Conservation (phyloP, 768 basidiomycete genomes). For the Tulasnella sp. region DNA sequence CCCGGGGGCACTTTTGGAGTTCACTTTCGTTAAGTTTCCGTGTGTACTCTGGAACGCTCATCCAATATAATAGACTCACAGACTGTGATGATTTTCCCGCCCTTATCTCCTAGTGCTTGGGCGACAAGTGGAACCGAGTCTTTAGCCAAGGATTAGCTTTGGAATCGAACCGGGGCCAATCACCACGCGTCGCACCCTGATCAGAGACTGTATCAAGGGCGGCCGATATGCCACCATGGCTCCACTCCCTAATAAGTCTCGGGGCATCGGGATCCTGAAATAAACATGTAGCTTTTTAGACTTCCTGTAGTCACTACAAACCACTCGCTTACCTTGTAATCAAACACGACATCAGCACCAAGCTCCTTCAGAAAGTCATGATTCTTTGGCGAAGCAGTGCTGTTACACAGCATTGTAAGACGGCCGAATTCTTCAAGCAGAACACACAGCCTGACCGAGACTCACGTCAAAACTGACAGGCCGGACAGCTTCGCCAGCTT, state of each 20-base stretch:
- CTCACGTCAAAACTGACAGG: constrained; percentile 33
- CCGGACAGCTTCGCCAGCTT: constrained; percentile 36
- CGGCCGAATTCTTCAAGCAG: background rate
- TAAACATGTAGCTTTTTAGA: background rate
- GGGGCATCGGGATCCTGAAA: constrained; percentile 16
- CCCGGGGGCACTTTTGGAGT: background rate
- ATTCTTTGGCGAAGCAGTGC: constrained; percentile 34
- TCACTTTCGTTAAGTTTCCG: background rate
- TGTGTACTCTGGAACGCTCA: background rate
- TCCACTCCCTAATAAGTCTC: constrained; percentile 20
- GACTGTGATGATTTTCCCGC: constrained; percentile 1
- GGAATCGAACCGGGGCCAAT: background rate
- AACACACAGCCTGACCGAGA: background rate
- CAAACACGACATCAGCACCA: constrained; percentile 37
- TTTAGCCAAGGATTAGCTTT: background rate
- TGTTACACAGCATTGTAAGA: background rate
- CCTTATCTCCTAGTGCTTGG: background rate
- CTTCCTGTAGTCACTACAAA: background rate
- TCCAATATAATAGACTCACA: background rate
- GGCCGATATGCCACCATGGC: background rate
- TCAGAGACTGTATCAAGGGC: constrained; percentile 3
- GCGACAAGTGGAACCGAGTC: background rate
- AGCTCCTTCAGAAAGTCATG: constrained; percentile 29
- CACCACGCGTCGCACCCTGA: background rate
- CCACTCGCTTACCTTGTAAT: constrained; percentile 23